Conservation (phyloP, 2,329 filamentous ascomycete genomes). For the Endothia cerciana region DNA sequence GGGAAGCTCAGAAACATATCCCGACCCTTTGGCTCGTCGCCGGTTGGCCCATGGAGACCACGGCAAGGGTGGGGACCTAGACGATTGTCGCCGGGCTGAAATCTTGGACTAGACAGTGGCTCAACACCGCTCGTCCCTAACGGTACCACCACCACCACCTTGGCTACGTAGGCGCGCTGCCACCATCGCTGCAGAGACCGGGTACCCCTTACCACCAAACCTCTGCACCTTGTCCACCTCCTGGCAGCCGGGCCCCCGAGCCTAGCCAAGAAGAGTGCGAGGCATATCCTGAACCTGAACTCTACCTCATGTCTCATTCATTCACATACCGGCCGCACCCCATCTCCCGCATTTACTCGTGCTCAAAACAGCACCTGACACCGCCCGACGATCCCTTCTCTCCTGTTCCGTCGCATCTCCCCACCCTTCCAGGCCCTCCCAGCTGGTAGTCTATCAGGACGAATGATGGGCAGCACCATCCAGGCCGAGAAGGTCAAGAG, state of each 20-base stretch:
- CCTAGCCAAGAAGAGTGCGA: slow-evolving; percentile 5
- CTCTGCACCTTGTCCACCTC: not conserved
- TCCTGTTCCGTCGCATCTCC: not conserved
- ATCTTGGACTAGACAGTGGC: not conserved
- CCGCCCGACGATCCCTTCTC: not conserved
- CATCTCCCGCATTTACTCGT: not conserved
- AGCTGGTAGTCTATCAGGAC: not conserved
- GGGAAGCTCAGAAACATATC: slow-evolving; percentile 3
- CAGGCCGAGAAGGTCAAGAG: slow-evolving; percentile 27
- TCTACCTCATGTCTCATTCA: not conserved
- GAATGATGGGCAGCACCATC: slow-evolving; percentile 14
- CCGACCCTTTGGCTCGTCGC: not conserved
- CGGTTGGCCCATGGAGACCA: not conserved
- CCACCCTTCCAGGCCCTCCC: not conserved
- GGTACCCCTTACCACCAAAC: slow-evolving; percentile 20
- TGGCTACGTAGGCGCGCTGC: slow-evolving; percentile 5
- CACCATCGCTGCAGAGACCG: slow-evolving; percentile 8
- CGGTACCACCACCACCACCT: not conserved
- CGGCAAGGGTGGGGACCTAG: slow-evolving; percentile 11
- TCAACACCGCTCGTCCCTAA: not conserved
- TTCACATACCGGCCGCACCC: not conserved
- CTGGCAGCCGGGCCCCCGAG: not conserved
- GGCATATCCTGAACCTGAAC: not conserved
- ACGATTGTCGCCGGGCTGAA: slow-evolving; percentile 6
- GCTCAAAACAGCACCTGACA: not conserved